phyloP scores from a whole-genome alignment of 306 rosid species.

The Boehmeria nivea region DNA sequence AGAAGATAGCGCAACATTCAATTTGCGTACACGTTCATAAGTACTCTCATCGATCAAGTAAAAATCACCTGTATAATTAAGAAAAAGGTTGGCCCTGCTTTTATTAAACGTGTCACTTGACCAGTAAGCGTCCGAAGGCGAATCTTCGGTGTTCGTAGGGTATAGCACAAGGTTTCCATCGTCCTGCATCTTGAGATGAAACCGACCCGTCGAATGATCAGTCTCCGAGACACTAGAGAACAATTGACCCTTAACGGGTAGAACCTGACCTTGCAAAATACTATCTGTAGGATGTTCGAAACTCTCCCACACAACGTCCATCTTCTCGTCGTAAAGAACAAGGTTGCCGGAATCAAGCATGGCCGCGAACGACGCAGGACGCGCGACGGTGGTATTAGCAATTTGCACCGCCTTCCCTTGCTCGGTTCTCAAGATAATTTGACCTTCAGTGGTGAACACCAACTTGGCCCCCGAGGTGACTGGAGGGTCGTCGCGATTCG shows the following conservation, averaged over 20 bases:
- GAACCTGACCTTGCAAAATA: conserved; percentile 6
- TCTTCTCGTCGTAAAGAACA: background rate
- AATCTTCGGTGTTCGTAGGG: background rate
- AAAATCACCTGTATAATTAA: background rate
- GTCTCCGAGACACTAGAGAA: conserved; percentile 6
- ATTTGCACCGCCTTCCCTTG: background rate
- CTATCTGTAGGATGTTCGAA: conserved; percentile 18
- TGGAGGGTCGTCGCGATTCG: conserved; percentile 13
- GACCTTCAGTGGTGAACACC: background rate
- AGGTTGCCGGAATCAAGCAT: conserved; percentile 20
- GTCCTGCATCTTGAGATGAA: conserved; percentile 1
- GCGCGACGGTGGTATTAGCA: background rate
- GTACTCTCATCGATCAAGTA: background rate
- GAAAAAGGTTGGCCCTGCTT: background rate
- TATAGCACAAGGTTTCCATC: conserved; percentile 19
- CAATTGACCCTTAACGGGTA: background rate
- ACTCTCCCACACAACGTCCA: conserved; percentile 5
- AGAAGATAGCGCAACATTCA: background rate
- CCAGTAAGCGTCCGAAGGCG: background rate
- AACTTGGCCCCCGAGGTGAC: background rate
- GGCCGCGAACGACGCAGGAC: conserved; percentile 7
- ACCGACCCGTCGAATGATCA: conserved; percentile 5
- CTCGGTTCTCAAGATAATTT: background rate
- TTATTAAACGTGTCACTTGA: too few relatives aligned
- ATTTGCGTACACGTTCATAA: background rate